Evolutionary conservation across 1,284 basidiomycete species (phyloP), one percentile per base, ranked within the genome.

Genomic region (Microbotryum saponariae): DNA sequence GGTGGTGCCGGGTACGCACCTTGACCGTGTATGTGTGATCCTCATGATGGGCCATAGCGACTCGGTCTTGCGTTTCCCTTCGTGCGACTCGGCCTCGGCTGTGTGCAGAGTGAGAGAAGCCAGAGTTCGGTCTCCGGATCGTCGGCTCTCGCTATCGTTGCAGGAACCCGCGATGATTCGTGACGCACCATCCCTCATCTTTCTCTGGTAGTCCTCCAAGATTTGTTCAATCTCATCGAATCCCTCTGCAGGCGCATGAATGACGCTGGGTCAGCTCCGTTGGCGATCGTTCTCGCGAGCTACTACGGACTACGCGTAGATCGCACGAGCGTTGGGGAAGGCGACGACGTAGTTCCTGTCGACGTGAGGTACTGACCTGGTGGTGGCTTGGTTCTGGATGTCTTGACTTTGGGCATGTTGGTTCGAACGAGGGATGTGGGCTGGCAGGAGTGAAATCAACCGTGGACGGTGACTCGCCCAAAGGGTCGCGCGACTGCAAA

Each of bases 1-100:
- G 9, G 9, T 31, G 7, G 29, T 31, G 7, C 7, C 4, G 9
- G 27, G 27, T 37, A 56, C 61, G 47, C 3, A 64, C 56, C 70
- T 82, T 56, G 90, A 93, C 54, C 94, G 85, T 12, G 91, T 89
- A 76, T 98, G 94, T 16, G 89, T 88, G 75, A 98, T 91, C 51
- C 91, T 86, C 90, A 98, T 97, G 70, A 98, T 97, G 51, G 94
- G 92, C 96, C 96, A 98, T n/a, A 97, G 79, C 2, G 88, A 88
- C 78, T 98, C 96, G 33, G 88, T 85, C 78, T 92, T 96, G 74
- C 96, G 87, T 78, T 98, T 98, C 64, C 94, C 94, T 75, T 98
- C 96, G 73, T 97, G 91, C 9, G 86, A 85, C 78, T 97, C 93
- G 73, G 91, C 96, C 81, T 99, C 96, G 12, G 91, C 93, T 70